Evolutionary conservation across 2,329 filamentous ascomycete genomes (phyloP), one percentile per base, ranked within the genome.

Genomic region (Phaeosphaeriaceae sp.): DNA sequence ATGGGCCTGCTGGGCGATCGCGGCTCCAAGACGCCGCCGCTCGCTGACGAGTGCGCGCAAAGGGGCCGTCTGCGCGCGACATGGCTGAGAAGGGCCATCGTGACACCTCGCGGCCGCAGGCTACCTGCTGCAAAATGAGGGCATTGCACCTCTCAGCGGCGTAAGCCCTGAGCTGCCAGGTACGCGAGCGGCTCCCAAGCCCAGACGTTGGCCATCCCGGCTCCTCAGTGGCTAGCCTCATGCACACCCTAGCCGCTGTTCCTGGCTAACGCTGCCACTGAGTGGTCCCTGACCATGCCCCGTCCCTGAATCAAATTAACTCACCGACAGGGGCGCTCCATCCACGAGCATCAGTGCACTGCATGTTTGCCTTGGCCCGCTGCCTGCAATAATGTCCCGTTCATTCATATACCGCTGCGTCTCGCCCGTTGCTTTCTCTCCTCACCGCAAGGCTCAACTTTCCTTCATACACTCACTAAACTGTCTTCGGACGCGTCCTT

Each of bases 161-260:
- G 83, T 89, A 1, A 91, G 91, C 20, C 87, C 92, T 63, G 80
- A 92, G 40, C 83, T 84, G 66, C 86, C 55, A 47, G 20, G 52
- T 54, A 48, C 53, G 31, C 61, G 55, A 65, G 68, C 66, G 69
- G 62, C 61, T 67, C 60, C 57, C 58, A 57, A 53, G 59, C 53
- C 44, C 48, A 57, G 51, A 54, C 48, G 51, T 57, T 64, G 45
- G 51, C 53, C 53, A 56, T 50, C 50, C 25, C 49, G 45, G 22
- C 57, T 53, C 45, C 61, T 72, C 62, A 73, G 48, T 72, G 71
- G 66, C 59, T 60, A 45, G 46, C 25, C 50, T 47, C 57, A 49
- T 65, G 65, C 69, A 61, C 55, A 57, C 57, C 58, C 58, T 54
- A 51, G 54, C 19, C 27, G 47, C 49, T 60, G 67, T 71, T 65